These are phyloP conservation scores for Debaryomyces tyrocola DNA, from an alignment of 805 yeast genomes.

Conservation along the genomic window DNA sequence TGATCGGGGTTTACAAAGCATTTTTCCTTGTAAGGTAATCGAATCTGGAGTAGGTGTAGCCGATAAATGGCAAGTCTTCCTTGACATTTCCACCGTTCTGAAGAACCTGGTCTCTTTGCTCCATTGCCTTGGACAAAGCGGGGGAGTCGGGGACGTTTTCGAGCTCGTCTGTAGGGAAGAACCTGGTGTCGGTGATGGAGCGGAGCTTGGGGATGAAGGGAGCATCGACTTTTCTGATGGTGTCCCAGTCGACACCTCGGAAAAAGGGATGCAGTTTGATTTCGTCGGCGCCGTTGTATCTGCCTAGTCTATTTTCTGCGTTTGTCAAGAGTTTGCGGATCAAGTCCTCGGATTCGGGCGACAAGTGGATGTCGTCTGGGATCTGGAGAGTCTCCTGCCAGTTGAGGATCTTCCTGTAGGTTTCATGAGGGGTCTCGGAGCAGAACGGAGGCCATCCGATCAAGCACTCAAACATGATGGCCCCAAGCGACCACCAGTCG, in stretches of 20 bases:
- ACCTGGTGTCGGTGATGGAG: slow-evolving; percentile 92
- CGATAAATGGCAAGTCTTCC: slow-evolving; percentile 95
- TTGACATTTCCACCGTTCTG: slow-evolving; percentile 44
- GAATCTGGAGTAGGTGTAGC: slow-evolving; percentile 93
- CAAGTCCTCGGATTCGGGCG: slow-evolving; percentile 86
- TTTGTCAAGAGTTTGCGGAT: slow-evolving; percentile 74
- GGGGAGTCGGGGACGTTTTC: slow-evolving; percentile 95
- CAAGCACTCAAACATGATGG: slow-evolving; percentile 93
- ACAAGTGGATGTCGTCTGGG: slow-evolving; percentile 88
- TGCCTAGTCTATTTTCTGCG: slow-evolving; percentile 78
- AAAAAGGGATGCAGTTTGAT: slow-evolving; percentile 89
- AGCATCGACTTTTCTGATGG: slow-evolving; percentile 83
- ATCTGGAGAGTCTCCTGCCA: slow-evolving; percentile 87
- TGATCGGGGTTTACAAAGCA: slow-evolving; percentile 35
- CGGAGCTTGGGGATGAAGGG: slow-evolving; percentile 91
- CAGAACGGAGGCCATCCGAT: slow-evolving; percentile 98
- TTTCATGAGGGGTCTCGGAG: slow-evolving; percentile 91
- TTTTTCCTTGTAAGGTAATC: slow-evolving; percentile 85
- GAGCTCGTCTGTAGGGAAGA: slow-evolving; percentile 96
- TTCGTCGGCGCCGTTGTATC: slow-evolving; percentile 90
- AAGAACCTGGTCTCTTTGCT: slow-evolving; percentile 57
- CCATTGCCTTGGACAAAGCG: slow-evolving; percentile 52
- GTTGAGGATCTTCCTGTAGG: slow-evolving; percentile 85
- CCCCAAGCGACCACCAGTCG: slow-evolving; percentile 98
- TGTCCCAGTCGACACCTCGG: slow-evolving; percentile 94